Evolutionary conservation across 805 yeast genomes (phyloP), one percentile per base, ranked within the genome.

Genomic region (Schwanniomyces pseudopolymorphus): DNA sequence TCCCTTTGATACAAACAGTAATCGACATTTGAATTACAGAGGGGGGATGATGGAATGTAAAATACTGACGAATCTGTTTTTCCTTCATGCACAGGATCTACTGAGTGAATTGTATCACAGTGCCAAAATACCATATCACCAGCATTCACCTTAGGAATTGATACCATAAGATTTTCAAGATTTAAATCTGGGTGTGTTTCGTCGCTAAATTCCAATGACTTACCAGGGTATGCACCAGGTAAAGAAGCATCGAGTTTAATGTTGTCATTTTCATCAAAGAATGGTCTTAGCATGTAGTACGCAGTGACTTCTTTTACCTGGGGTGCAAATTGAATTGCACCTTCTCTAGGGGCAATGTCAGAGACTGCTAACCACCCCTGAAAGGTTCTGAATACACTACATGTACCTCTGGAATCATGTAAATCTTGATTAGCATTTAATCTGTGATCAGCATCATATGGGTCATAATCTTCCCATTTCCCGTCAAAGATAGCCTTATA

Each of bases 51-150:
- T 1, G 74, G 71, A 44, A 63, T 60, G 50, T 64, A 74, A 47
- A 72, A 49, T 5, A 73, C 78, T 7, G 69, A 58, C 3, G 79
- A 69, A 47, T 69, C 70, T 7, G 43, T 27, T 2, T 31, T 28
- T 5, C 77, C 76, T 5, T 44, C 45, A 47, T 69, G 75, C 4
- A 52, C 61, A 16, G 57, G 48, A 43, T 74, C 78, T 21, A 74
- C 76, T 10, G 68, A 67, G 50, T 74, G 79, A 13, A 66, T 61
- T 21, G 63, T 43, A 49, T 73, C 78, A 44, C 69, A 61, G 45
- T 74, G 79, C 78, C 78, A 74, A 43, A 67, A 64, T 0, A 74
- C 74, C 47, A 58, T 61, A 53, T 72, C 77, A 5, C 79, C 79
- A 10, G 74, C 65, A 2, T 63, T 43, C n/a, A 72, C 73, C 14